Evolutionary conservation across 1,284 basidiomycete species (phyloP).

Genomic region (Somion occarium): DNA sequence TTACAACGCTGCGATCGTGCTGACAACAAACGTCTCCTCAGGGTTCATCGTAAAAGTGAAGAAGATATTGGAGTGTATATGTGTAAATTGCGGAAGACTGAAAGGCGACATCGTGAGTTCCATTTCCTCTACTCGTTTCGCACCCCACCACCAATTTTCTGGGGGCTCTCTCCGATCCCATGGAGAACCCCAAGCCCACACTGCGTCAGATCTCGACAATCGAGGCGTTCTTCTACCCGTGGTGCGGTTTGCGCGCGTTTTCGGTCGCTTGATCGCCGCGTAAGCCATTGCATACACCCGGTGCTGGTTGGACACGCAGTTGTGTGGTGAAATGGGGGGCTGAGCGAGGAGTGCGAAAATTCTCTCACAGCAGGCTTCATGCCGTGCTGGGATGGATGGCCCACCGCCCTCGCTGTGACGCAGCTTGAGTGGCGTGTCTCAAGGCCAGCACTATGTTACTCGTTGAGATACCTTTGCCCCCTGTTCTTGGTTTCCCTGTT

Average conservation of each 20-base stretch:
- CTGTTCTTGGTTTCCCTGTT: slow-evolving; percentile 33
- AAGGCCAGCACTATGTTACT: slow-evolving; percentile 55
- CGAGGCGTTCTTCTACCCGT: slow-evolving; percentile 75
- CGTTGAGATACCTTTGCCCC: slow-evolving; percentile 55
- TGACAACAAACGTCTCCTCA: slow-evolving; percentile 25
- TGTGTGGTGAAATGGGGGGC: slow-evolving; percentile 91
- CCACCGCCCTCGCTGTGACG: slow-evolving; percentile 51
- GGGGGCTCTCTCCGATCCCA: slow-evolving; percentile 85
- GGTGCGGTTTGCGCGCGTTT: slow-evolving; percentile 69
- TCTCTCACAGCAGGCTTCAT: slow-evolving; percentile 29
- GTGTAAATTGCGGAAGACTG: slow-evolving; percentile 97
- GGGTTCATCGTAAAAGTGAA: slow-evolving; percentile 99
- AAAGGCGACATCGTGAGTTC: slow-evolving; percentile 94
- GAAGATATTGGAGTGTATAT: slow-evolving; percentile 99
- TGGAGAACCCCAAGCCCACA: slow-evolving; percentile 89
- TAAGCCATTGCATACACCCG: slow-evolving; percentile 58
- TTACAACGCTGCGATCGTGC: not conserved
- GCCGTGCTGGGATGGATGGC: slow-evolving; percentile 32
- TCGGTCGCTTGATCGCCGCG: slow-evolving; percentile 89
- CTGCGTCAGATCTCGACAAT: slow-evolving; percentile 69
- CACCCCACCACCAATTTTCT: slow-evolving; percentile 90
- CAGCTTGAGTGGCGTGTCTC: slow-evolving; percentile 47
- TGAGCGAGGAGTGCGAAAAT: slow-evolving; percentile 86
- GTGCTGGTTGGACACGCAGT: slow-evolving; percentile 76
- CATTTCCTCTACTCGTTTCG: slow-evolving; percentile 80